Percentiles rank a stretch among this genome's conserved stretches.
Conservation (phyloP, 225 moss, liverwort and hornwort species). For the Straminergon stramineum region DNA sequence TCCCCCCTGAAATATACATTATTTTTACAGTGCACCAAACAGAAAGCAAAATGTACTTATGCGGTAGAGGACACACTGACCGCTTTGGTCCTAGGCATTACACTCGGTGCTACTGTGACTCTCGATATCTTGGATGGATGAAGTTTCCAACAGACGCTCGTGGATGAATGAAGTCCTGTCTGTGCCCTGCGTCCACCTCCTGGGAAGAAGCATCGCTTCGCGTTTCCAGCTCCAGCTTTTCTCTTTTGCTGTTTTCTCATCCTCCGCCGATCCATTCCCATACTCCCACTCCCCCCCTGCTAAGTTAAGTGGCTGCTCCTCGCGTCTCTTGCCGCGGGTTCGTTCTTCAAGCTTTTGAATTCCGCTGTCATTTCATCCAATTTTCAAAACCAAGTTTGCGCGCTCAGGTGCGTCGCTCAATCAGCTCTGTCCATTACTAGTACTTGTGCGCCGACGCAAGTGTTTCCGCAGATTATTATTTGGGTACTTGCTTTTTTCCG, state of each 20-base stretch:
- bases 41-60: too few species aligned
- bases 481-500: not conserved
- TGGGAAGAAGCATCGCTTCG: not conserved
- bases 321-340: not conserved
- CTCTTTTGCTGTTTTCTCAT: too few species aligned
- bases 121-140: not conserved
- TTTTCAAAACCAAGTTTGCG: not conserved
- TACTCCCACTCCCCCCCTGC: not conserved
- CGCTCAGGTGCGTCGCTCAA: not conserved
- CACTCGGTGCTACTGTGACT: too few species aligned
- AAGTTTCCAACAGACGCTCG: not conserved
- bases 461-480: not conserved
- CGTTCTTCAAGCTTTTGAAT: too few species aligned
- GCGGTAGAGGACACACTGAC: too few species aligned
- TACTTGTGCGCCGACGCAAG: not conserved
- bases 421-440: not conserved
- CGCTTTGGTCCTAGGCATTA: too few species aligned
- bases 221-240: too few species aligned
- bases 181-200: not conserved
- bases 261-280: not conserved
- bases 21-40: too few species aligned
- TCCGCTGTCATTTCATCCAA: not conserved
- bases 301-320: too few species aligned
- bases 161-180: not conserved
- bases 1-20: too few species aligned